phyloP scores from a whole-genome alignment of 2,329 filamentous ascomycete species.

The Fusarium mundagurra region DNA sequence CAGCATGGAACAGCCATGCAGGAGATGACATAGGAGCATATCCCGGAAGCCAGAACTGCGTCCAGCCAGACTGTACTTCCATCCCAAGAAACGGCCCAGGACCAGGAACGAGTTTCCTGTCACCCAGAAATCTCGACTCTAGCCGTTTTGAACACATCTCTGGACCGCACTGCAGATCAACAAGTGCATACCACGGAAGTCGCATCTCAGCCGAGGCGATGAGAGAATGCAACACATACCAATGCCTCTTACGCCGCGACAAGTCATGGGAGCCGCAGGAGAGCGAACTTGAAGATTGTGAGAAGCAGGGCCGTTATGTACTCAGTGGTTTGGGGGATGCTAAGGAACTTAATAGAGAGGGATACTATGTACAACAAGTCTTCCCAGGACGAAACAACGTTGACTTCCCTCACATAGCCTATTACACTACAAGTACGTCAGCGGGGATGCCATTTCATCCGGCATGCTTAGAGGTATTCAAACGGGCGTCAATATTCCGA shows the following conservation, averaged over 20 bases:
- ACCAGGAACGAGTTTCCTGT: background rate
- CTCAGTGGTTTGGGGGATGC: background rate
- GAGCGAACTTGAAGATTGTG: background rate
- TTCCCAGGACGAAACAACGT: background rate
- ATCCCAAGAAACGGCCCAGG: background rate
- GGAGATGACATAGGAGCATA: too few species aligned
- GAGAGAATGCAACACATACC: background rate
- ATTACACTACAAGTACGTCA: too few species aligned
- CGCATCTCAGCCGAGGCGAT: background rate
- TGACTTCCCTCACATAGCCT: too few species aligned
- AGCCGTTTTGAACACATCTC: background rate
- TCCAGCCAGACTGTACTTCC: background rate
- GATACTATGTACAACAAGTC: too few species aligned
- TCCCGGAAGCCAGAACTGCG: background rate
- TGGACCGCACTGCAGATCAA: background rate
- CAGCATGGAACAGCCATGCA: background rate
- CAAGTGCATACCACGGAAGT: background rate
- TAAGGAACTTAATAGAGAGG: background rate
- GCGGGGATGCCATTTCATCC: background rate
- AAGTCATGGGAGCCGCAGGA: background rate
- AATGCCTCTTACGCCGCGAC: background rate
- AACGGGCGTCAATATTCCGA: background rate
- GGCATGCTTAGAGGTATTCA: background rate
- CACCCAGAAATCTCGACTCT: background rate
- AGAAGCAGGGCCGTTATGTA: background rate